These are phyloP conservation scores for Cicer cuneatum DNA, from an alignment of 306 rosid species.

Conservation along the genomic window DNA sequence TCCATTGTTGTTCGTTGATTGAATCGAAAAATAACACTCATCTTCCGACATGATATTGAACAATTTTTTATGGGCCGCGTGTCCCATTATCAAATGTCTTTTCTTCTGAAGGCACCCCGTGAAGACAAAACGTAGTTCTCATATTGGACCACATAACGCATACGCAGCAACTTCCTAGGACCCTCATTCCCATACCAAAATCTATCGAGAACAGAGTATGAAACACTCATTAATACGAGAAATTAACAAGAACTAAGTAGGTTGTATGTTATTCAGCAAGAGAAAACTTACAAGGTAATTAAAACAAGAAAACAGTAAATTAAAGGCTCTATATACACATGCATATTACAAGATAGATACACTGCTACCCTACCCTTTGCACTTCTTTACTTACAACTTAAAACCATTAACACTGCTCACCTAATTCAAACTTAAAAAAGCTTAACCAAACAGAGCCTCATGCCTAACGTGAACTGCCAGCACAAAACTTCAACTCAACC, in stretches of 20 bases:
- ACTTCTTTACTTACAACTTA: slow-evolving; percentile 34
- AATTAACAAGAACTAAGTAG: not conserved
- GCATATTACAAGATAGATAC: slow-evolving; percentile 40
- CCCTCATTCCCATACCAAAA: not conserved
- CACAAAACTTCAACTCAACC: slow-evolving; percentile 22
- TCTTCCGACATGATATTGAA: slow-evolving; percentile 10
- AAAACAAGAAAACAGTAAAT: not conserved
- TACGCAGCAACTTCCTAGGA: not conserved
- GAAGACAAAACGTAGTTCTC: slow-evolving; percentile 12
- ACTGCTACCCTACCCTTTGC: slow-evolving; percentile 40
- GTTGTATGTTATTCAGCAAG: slow-evolving; percentile 46
- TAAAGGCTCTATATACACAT: slow-evolving; percentile 32
- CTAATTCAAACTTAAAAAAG: slow-evolving; percentile 7
- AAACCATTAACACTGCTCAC: slow-evolving; percentile 33
- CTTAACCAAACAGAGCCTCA: slow-evolving; percentile 16
- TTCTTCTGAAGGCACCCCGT: slow-evolving; percentile 5
- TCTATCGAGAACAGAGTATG: not conserved
- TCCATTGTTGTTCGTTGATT: not conserved
- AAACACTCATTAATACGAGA: not conserved
- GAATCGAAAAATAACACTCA: not conserved
- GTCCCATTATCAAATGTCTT: slow-evolving; percentile 25
- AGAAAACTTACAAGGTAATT: slow-evolving; percentile 15
- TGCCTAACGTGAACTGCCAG: slow-evolving; percentile 26
- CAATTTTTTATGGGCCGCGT: slow-evolving; percentile 11
- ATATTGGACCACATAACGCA: not conserved